These are phyloP conservation scores for Tylopilus vinaceipallidus DNA, from an alignment of 768 basidiomycete genomes.

Conservation along the genomic window DNA sequence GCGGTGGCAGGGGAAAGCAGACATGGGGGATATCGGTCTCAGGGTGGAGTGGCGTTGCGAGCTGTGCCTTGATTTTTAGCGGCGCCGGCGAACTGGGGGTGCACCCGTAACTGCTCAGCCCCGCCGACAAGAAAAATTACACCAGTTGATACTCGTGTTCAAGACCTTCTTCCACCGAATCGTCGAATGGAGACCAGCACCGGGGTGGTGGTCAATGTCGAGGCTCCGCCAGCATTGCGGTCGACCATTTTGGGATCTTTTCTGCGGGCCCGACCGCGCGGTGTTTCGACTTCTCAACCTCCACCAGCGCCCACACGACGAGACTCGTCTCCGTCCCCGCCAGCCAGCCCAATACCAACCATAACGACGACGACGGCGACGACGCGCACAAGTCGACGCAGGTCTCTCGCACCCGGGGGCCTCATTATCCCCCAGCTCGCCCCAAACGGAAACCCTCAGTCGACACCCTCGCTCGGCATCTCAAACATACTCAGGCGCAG, in stretches of 20 bases:
- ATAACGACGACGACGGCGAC: slow-evolving; percentile 10
- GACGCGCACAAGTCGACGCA: slow-evolving; percentile 34
- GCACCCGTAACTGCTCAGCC: slow-evolving; percentile 9
- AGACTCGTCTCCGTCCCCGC: slow-evolving; percentile 43
- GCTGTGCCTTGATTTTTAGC: slow-evolving; percentile 12
- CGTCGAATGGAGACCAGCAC: slow-evolving; percentile 13
- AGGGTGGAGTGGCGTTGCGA: slow-evolving; percentile 7
- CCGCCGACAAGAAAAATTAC: slow-evolving; percentile 11
- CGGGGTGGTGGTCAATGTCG: slow-evolving; percentile 16
- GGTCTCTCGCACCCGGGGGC: slow-evolving; percentile 39
- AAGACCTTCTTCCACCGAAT: neutral
- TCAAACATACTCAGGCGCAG: slow-evolving; percentile 65
- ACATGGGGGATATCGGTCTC: too few species aligned
- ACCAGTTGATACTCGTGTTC: too few species aligned
- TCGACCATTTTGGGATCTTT: slow-evolving; percentile 69
- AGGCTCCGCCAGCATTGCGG: slow-evolving; percentile 40
- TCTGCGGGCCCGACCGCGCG: slow-evolving; percentile 67
- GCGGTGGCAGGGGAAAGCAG: neutral
- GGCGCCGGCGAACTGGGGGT: neutral
- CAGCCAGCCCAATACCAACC: slow-evolving; percentile 39
- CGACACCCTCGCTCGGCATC: slow-evolving; percentile 41
- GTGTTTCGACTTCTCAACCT: slow-evolving; percentile 58
- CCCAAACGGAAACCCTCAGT: slow-evolving; percentile 28
- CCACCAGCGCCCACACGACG: slow-evolving; percentile 15
- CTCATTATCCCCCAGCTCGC: slow-evolving; percentile 36